Evolutionary conservation across 2,329 filamentous ascomycete species (phyloP).

Genomic region (Xylariaceae sp.): DNA sequence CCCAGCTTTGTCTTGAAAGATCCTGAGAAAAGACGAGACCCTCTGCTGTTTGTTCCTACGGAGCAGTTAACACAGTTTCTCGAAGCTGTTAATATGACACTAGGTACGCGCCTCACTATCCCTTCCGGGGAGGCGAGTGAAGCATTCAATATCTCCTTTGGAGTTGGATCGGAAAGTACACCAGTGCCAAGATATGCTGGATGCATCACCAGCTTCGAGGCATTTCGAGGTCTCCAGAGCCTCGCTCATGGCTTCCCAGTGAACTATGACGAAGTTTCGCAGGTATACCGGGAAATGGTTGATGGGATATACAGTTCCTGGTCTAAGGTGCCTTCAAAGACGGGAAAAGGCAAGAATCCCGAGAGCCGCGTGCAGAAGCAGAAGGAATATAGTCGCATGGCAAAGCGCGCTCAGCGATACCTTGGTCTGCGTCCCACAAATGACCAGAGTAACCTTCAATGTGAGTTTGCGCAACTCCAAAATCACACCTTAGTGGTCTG

Average conservation of each 20-base stretch:
- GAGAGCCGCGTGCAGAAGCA: too few relatives aligned
- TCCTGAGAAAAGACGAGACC: slow-evolving; percentile 41
- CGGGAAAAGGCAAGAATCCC: slow-evolving; percentile 40
- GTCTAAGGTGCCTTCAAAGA: slow-evolving; percentile 37
- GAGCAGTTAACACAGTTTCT: slow-evolving; percentile 63
- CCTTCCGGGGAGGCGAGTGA: slow-evolving; percentile 46
- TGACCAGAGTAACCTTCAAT: too few relatives aligned
- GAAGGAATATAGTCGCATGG: slow-evolving; percentile 47
- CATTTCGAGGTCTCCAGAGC: slow-evolving; percentile 25
- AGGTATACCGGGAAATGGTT: slow-evolving; percentile 51
- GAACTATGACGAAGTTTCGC: slow-evolving; percentile 35
- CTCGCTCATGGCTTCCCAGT: slow-evolving; percentile 32
- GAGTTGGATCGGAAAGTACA: slow-evolving; percentile 41
- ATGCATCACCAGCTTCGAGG: slow-evolving; percentile 41
- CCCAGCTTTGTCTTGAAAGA: slow-evolving; percentile 33
- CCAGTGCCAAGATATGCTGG: slow-evolving; percentile 67
- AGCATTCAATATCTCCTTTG: slow-evolving; percentile 61
- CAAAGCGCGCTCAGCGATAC: slow-evolving; percentile 64
- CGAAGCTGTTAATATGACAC: slow-evolving; percentile 56
- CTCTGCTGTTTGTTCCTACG: slow-evolving; percentile 64
- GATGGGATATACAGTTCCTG: slow-evolving; percentile 45
- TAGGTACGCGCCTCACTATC: slow-evolving; percentile 50
- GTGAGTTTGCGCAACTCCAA: too few relatives aligned
- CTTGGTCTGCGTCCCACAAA: slow-evolving; percentile 58
- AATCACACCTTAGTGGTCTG: too few relatives aligned